These are phyloP conservation scores for Tolypocladium amazonense DNA, from an alignment of 2,329 filamentous ascomycete genomes.

Conservation along the genomic window DNA sequence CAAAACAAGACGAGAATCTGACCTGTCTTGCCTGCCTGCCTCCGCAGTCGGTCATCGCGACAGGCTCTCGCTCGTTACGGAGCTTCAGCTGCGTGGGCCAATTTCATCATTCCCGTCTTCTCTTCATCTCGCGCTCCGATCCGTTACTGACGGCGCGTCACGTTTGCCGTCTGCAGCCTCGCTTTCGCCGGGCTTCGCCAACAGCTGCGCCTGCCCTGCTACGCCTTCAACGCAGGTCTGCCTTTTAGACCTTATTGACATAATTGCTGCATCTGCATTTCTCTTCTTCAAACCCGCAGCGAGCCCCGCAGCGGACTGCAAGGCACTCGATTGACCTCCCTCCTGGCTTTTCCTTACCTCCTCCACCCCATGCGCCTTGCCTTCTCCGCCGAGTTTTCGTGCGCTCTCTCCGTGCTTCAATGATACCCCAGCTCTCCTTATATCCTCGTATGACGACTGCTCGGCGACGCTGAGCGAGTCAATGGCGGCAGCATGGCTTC, in stretches of 20 bases:
- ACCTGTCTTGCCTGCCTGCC: neutral
- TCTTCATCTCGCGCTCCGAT: neutral
- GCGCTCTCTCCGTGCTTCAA: constrained; percentile 4
- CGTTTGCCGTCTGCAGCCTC: neutral
- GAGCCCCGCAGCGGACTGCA: neutral
- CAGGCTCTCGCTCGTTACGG: neutral
- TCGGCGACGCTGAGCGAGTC: constrained; percentile 14
- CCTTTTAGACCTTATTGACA: constrained; percentile 1
- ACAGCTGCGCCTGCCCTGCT: neutral
- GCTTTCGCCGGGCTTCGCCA: neutral
- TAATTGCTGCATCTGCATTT: constrained; percentile 4
- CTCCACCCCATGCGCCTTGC: neutral
- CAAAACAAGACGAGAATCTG: neutral
- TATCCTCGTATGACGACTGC: neutral
- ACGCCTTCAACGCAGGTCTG: neutral
- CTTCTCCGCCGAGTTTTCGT: neutral
- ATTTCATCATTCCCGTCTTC: neutral
- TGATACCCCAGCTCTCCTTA: constrained; percentile 4
- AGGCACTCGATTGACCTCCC: neutral
- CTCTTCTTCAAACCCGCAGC: neutral
- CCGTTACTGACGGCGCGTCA: neutral
- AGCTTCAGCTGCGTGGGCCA: neutral
- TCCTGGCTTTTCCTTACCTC: neutral
- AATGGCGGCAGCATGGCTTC: constrained; percentile 49
- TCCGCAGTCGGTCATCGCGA: neutral